Conservation (phyloP, 2,329 filamentous ascomycete species). For the Aureobasidium pullulans region DNA sequence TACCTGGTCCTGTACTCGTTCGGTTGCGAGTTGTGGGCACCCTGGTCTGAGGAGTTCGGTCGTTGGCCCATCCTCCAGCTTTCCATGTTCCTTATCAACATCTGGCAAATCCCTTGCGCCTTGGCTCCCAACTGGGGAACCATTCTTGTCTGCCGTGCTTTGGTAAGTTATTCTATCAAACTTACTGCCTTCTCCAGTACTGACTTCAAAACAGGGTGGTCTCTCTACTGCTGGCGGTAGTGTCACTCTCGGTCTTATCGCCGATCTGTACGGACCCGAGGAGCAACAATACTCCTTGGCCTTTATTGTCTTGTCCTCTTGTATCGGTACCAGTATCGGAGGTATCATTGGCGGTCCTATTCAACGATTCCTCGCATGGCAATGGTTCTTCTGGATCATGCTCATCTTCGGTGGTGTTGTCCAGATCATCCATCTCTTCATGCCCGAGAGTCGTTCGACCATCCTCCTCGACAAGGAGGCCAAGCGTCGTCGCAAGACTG, state of each 20-base stretch:
- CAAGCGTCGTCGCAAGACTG: slow-evolving; percentile 51
- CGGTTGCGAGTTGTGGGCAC: slow-evolving; percentile 81
- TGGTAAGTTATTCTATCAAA: slow-evolving; percentile 47
- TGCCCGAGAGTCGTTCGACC: slow-evolving; percentile 70
- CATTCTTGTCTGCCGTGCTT: slow-evolving; percentile 36
- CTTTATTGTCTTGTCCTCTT: slow-evolving; percentile 29
- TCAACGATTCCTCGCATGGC: slow-evolving; percentile 51
- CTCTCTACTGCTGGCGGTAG: slow-evolving; percentile 52
- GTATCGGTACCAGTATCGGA: slow-evolving; percentile 15
- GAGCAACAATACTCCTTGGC: slow-evolving; percentile 53
- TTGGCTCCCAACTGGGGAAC: slow-evolving; percentile 35
- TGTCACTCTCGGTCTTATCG: slow-evolving; percentile 58
- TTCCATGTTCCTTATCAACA: slow-evolving; percentile 66
- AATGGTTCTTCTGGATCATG: slow-evolving; percentile 79
- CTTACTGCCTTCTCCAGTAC: slow-evolving; percentile 27
- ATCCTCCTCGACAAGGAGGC: slow-evolving; percentile 82
- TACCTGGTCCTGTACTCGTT: slow-evolving; percentile 77
- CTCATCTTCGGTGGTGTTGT: slow-evolving; percentile 68
- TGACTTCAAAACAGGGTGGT: slow-evolving; percentile 26
- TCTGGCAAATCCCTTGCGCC: slow-evolving; percentile 60
- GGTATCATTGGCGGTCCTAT: slow-evolving; percentile 15
- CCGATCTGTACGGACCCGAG: slow-evolving; percentile 53
- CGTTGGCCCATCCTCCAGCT: slow-evolving; percentile 68
- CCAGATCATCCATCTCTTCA: slow-evolving; percentile 51
- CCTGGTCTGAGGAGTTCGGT: slow-evolving; percentile 78